Evolutionary conservation across 345 rosid genomes (phyloP), one percentile per base, ranked within the genome.

Genomic region (Linum lewisii): DNA sequence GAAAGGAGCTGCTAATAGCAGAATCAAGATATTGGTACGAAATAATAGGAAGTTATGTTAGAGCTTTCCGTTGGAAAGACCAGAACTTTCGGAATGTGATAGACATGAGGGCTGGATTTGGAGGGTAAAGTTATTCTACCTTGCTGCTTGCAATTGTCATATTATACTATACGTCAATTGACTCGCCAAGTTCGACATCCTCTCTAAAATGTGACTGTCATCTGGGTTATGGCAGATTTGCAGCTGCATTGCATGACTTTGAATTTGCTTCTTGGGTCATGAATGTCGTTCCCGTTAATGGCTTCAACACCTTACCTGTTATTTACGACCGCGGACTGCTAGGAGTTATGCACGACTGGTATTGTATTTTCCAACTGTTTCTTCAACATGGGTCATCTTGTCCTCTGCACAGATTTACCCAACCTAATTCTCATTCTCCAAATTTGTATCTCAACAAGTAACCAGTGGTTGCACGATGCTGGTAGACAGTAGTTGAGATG

Each of bases 341-440:
- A 18, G 86, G 86, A 34, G 80, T 78, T 51, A 69, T 82, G 83
- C 88, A 85, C 37, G 88, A 85, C 73, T 85, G 88, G 92, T 82
- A 82, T 63, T 47, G 11, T 42, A 42, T 42, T 54, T 60, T 66
- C 22, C 49, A 24, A 16, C 66, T 0, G 16, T 37, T 45, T 29
- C 34, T 29, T 29, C 34, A 29, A 29, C 50, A 21, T 36, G 32
- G 32, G 32, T 29, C 7, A 29, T 3, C 34, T 29, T 29, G 34
- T 29, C 34, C 7, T 29, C 7, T 29, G 34, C 34, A 29, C 34
- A 29, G 7, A 29, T 29, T 29, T 29, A n/a, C n/a, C n/a, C n/a
- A n/a, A n/a, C n/a, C n/a, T n/a, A n/a, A n/a, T n/a, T n/a, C n/a
- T n/a, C n/a, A n/a, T n/a, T n/a, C n/a, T n/a, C n/a, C n/a, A n/a